Percentiles rank a stretch among this genome's conserved stretches.
Conservation (phyloP, 2,329 filamentous ascomycete species). For the Setomelanomma holmii region DNA sequence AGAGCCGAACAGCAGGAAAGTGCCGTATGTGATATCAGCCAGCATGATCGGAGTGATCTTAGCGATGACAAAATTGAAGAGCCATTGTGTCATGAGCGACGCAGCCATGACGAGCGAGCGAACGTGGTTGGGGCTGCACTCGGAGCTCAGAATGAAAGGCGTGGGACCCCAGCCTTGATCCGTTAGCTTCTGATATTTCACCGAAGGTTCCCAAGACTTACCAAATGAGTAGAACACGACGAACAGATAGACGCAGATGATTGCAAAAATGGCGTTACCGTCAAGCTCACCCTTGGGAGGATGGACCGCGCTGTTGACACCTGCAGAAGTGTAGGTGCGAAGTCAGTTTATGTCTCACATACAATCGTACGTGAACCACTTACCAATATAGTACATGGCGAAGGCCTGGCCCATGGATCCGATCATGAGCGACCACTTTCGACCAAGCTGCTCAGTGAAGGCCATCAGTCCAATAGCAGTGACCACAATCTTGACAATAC, state of each 20-base stretch:
- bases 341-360: background rate
- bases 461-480: constrained; percentile 54
- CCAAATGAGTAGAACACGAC: constrained; percentile 56
- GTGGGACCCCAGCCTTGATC: constrained; percentile 52
- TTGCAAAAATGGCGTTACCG: constrained; percentile 53
- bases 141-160: constrained; percentile 53
- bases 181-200: constrained; percentile 10
- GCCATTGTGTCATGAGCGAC: constrained; percentile 56
- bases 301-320: constrained; percentile 44
- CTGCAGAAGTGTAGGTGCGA: constrained; percentile 31
- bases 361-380: background rate
- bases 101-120: constrained; percentile 53
- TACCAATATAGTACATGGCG: constrained; percentile 48
- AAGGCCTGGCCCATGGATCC: constrained; percentile 54
- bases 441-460: constrained; percentile 54
- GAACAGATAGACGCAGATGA: constrained; percentile 61
- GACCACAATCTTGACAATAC: constrained; percentile 55
- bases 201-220: constrained; percentile 14
- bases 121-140: constrained; percentile 51
- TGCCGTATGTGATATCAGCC: constrained; percentile 52
- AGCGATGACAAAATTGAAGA: constrained; percentile 40
- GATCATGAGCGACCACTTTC: constrained; percentile 54
- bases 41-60: constrained; percentile 54
- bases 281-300: constrained; percentile 43
- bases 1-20: constrained; percentile 52